phyloP scores from a whole-genome alignment of 1,139 yeast species.

The Taiozyma sp. region DNA sequence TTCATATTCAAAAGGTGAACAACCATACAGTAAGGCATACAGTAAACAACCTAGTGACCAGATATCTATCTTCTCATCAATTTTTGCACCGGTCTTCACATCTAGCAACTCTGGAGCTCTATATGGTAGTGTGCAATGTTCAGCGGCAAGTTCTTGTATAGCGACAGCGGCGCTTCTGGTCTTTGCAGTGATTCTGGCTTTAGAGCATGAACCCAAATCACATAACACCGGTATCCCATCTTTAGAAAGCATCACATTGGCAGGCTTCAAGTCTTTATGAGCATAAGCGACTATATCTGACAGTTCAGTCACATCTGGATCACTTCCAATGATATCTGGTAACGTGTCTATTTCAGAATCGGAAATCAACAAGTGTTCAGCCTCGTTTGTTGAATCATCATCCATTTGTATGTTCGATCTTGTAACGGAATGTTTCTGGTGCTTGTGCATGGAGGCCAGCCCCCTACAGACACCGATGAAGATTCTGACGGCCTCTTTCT shows the following conservation, averaged over 20 bases:
- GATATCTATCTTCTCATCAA: slow-evolving; percentile 76
- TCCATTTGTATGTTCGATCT: slow-evolving; percentile 1
- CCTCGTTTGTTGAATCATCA: slow-evolving; percentile 4
- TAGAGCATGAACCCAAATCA: slow-evolving; percentile 78
- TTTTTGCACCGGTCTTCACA: slow-evolving; percentile 55
- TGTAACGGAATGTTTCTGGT: slow-evolving; percentile 29
- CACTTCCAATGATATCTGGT: neutral
- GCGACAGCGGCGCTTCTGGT: slow-evolving; percentile 70
- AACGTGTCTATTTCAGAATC: slow-evolving; percentile 6
- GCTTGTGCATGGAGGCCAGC: slow-evolving; percentile 69
- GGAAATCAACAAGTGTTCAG: slow-evolving; percentile 2
- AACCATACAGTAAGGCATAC: slow-evolving; percentile 72
- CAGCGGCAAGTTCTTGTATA: slow-evolving; percentile 77
- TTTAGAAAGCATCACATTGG: slow-evolving; percentile 75
- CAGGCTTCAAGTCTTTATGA: slow-evolving; percentile 86
- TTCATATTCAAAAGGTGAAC: slow-evolving; percentile 84
- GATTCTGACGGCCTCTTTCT: slow-evolving; percentile 55
- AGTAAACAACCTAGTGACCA: slow-evolving; percentile 90
- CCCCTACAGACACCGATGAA: slow-evolving; percentile 75
- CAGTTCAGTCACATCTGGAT: slow-evolving; percentile 41
- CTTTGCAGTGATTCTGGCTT: slow-evolving; percentile 51
- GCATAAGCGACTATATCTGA: slow-evolving; percentile 68
- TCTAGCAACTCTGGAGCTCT: slow-evolving; percentile 89
- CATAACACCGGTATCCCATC: slow-evolving; percentile 76
- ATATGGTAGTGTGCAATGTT: slow-evolving; percentile 83